These are phyloP conservation scores for Ceratobasidium sp. DNA, from an alignment of 1,284 basidiomycete species.

Conservation along the genomic window DNA sequence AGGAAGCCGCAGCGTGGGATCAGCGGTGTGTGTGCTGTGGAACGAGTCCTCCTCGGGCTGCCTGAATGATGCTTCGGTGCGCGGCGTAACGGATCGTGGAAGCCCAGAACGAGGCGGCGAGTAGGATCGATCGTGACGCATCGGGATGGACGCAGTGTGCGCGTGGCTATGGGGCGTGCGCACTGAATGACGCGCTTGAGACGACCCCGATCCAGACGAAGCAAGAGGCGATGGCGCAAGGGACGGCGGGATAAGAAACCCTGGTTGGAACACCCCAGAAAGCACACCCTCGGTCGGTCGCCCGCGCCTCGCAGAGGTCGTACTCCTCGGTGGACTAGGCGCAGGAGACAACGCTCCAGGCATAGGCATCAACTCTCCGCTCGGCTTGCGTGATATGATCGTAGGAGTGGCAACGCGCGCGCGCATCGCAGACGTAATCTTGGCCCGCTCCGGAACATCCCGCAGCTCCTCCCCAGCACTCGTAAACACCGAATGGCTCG, in stretches of 20 bases:
- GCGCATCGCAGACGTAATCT: conserved; percentile 20
- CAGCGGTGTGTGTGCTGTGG: conserved; percentile 17
- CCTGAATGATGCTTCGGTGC: conserved; percentile 8
- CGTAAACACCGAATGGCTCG: neutral
- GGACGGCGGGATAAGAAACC: conserved; percentile 16
- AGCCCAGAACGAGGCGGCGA: conserved; percentile 19
- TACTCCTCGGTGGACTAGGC: conserved; percentile 8
- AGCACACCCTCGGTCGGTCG: neutral
- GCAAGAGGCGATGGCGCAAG: neutral
- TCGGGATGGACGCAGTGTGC: conserved; percentile 1
- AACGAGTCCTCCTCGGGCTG: conserved; percentile 26
- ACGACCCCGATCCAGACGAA: conserved; percentile 1
- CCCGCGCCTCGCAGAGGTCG: conserved; percentile 1
- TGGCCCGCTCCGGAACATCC: conserved; percentile 7
- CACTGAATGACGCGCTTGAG: conserved; percentile 15
- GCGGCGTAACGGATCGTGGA: conserved; percentile 29
- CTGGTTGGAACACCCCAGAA: neutral
- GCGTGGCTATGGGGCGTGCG: neutral
- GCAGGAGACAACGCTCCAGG: neutral
- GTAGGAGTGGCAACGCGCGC: neutral
- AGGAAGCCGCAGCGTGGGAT: conserved; percentile 4
- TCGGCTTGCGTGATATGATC: neutral
- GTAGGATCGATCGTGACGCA: conserved; percentile 19
- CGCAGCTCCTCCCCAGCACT: neutral
- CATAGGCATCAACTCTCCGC: conserved; percentile 11